Percentiles rank a stretch among this genome's conserved stretches.
phyloP scores from a whole-genome alignment of 1,284 basidiomycete genomes.

The Tranzscheliella williamsii region DNA sequence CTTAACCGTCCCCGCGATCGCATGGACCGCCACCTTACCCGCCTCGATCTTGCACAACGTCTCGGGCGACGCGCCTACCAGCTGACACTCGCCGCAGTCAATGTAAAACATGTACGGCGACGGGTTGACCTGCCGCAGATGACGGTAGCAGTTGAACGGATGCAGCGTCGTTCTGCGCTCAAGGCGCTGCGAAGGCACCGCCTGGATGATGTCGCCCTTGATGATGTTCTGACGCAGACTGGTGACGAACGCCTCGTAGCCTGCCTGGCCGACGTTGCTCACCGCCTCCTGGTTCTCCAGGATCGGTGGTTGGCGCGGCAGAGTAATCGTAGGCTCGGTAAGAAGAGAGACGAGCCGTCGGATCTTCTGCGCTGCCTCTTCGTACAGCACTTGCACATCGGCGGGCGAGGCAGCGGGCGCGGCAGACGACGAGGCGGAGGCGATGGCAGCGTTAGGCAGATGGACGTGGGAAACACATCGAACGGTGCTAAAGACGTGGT shows the following conservation, averaged over 20 bases:
- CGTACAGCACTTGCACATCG: conserved; percentile 57
- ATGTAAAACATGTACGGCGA: conserved; percentile 99
- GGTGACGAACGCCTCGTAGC: conserved; percentile 91
- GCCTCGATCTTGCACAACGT: conserved; percentile 91
- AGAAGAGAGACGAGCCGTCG: conserved; percentile 24
- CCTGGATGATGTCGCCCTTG: conserved; percentile 97
- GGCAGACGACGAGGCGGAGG: too few relatives aligned
- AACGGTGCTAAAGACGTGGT: conserved; percentile 92
- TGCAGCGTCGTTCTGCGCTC: conserved; percentile 82
- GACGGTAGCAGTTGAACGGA: conserved; percentile 95
- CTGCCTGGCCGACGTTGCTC: conserved; percentile 90
- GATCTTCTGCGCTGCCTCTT: conserved; percentile 27
- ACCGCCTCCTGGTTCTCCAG: conserved; percentile 63
- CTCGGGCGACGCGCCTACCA: conserved; percentile 96
- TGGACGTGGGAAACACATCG: conserved; percentile 95
- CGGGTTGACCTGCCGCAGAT: conserved; percentile 90
- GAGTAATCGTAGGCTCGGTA: conserved; percentile 64
- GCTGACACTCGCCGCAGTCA: conserved; percentile 79
- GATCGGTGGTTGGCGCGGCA: conserved; percentile 66
- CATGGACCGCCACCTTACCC: conserved; percentile 91
- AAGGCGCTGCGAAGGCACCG: conserved; percentile 91
- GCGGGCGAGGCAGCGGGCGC: conserved; percentile 66
- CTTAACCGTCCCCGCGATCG: conserved; percentile 92
- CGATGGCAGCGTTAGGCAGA: conserved; percentile 70
- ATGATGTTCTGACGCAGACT: conserved; percentile 90